phyloP scores from a whole-genome alignment of 2,329 filamentous ascomycete genomes.

The Ophioceras dolichostomum region DNA sequence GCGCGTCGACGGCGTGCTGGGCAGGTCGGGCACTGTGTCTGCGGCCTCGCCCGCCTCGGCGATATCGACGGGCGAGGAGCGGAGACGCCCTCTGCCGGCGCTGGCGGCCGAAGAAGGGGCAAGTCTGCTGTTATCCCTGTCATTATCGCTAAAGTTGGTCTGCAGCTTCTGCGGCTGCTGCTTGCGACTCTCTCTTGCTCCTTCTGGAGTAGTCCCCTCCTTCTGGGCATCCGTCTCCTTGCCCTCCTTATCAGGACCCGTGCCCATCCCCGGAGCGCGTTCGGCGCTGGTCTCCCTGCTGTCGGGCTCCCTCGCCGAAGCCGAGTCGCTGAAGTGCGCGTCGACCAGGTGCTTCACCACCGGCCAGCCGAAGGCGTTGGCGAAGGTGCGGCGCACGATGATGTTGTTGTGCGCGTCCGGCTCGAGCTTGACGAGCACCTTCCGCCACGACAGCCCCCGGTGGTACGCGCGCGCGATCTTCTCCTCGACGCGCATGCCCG shows the following conservation, averaged over 20 bases:
- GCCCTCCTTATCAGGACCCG: conserved; percentile 48
- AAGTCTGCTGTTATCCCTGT: no score
- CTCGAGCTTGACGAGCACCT: conserved; percentile 88
- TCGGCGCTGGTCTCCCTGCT: conserved; percentile 56
- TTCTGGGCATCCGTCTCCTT: conserved; percentile 42
- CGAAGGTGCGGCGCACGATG: conserved; percentile 89
- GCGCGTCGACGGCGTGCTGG: conserved; percentile 11
- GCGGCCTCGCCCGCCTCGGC: conserved; percentile 24
- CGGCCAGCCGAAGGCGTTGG: conserved; percentile 95
- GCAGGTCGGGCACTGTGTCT: conserved; percentile 34
- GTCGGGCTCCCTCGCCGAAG: conserved; percentile 51
- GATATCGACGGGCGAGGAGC: no score
- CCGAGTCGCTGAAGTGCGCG: conserved; percentile 78
- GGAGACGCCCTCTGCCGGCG: no score
- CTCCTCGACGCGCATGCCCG: conserved; percentile 83
- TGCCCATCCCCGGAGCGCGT: conserved; percentile 48
- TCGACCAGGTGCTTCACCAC: conserved; percentile 92
- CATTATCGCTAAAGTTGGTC: not conserved
- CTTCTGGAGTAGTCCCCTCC: conserved; percentile 21
- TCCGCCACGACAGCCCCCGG: conserved; percentile 83
- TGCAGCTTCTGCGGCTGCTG: not conserved
- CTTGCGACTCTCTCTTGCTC: no score
- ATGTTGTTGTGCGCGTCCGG: conserved; percentile 99
- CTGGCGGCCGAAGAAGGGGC: no score
- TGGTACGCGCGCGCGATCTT: conserved; percentile 97